Evolutionary conservation across 441 rosid species (phyloP).

Genomic region (Populus tomentosa): DNA sequence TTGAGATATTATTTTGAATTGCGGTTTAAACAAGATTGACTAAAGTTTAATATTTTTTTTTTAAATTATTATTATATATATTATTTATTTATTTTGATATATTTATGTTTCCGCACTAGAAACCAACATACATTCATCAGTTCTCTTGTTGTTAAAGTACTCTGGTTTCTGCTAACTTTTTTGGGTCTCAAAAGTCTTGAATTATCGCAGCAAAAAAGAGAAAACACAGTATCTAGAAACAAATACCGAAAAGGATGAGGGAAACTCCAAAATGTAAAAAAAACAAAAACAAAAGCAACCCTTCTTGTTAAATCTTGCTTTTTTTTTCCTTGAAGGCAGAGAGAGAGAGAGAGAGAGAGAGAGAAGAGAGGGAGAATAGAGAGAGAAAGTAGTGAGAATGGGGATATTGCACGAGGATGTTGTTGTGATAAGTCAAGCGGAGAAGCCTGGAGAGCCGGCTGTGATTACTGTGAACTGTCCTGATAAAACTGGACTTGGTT

Average conservation of each 20-base stretch:
- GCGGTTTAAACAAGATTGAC: too few species aligned
- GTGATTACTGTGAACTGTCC: constrained; percentile 61
- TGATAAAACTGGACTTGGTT: constrained; percentile 67
- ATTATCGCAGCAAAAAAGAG: neutral
- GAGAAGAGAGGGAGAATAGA: neutral
- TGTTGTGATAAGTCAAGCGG: constrained; percentile 42
- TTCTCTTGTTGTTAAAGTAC: neutral
- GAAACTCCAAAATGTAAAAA: neutral
- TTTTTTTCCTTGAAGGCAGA: neutral
- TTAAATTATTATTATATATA: too few species aligned
- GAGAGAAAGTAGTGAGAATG: constrained; percentile 25
- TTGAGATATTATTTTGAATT: too few species aligned
- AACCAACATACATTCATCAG: too few species aligned
- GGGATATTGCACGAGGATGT: constrained; percentile 49
- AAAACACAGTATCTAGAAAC: neutral
- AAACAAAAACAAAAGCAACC: constrained; percentile 2
- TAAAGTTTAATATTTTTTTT: too few species aligned
- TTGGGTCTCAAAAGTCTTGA: neutral
- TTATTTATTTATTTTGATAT: too few species aligned
- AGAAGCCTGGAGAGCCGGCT: constrained; percentile 39
- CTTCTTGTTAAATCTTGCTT: neutral
- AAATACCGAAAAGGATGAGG: neutral
- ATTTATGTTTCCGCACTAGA: too few species aligned
- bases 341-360: constrained; percentile 1
- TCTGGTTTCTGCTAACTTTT: neutral